These are phyloP conservation scores for Diaporthe vexans DNA, from an alignment of 2,329 filamentous ascomycete genomes.

Conservation along the genomic window DNA sequence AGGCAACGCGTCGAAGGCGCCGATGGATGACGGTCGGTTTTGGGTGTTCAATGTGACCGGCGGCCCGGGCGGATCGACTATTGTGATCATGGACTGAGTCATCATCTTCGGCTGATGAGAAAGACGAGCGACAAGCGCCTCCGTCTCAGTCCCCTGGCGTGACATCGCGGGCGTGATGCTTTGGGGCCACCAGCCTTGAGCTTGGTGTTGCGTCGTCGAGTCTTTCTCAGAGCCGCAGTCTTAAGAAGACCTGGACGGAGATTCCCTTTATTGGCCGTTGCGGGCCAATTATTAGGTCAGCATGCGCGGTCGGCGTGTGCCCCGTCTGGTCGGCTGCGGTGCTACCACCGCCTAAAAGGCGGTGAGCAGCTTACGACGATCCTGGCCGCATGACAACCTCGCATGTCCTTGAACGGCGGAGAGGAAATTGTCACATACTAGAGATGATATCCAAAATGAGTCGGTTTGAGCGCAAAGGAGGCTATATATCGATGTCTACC, in stretches of 20 bases:
- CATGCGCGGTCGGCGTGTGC: not conserved
- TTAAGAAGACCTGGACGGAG: too few species aligned
- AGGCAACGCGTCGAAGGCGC: not conserved
- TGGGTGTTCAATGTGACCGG: not conserved
- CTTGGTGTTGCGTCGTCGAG: not conserved
- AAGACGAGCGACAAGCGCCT: not conserved
- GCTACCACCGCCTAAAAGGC: conserved; percentile 1
- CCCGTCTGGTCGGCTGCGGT: not conserved
- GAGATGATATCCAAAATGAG: too few species aligned
- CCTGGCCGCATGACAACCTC: not conserved
- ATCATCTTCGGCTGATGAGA: conserved; percentile 2
- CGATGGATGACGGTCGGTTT: not conserved
- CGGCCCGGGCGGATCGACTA: not conserved
- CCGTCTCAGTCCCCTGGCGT: not conserved
- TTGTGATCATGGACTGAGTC: not conserved
- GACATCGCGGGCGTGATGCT: not conserved
- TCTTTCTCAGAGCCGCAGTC: not conserved
- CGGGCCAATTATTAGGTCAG: conserved; percentile 1
- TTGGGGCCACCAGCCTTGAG: not conserved
- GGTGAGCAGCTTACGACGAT: not conserved
- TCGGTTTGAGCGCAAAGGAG: too few species aligned
- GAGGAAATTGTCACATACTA: too few species aligned
- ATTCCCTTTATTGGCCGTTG: not conserved
- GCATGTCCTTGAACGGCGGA: too few species aligned
- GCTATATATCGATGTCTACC: too few species aligned